phyloP scores from a whole-genome alignment of 2,329 filamentous ascomycete genomes.

The Curvularia verruculosa region DNA sequence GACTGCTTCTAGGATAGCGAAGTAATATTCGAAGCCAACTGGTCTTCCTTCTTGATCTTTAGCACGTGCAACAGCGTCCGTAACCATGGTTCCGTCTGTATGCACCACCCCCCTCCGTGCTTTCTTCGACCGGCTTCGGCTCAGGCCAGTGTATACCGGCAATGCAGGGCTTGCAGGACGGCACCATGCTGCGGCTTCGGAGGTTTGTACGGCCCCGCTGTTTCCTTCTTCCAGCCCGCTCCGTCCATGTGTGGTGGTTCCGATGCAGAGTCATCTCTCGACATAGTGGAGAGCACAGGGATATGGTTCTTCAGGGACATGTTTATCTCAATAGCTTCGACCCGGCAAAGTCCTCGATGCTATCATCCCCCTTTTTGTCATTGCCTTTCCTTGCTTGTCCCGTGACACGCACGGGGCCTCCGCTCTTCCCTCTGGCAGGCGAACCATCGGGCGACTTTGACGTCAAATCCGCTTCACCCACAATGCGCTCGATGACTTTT shows the following conservation, averaged over 20 bases:
- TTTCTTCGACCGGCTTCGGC: background rate
- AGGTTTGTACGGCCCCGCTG: background rate
- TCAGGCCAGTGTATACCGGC: background rate
- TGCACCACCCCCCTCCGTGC: background rate
- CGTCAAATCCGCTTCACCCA: slow-evolving; percentile 49
- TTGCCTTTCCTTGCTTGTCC: slow-evolving; percentile 20
- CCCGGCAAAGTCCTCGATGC: slow-evolving; percentile 45
- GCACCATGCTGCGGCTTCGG: background rate
- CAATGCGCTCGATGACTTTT: slow-evolving; percentile 80
- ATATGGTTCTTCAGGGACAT: background rate
- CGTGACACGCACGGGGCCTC: slow-evolving; percentile 20
- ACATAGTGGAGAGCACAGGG: background rate
- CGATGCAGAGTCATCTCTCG: background rate
- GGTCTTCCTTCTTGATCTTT: slow-evolving; percentile 14
- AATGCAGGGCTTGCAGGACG: background rate
- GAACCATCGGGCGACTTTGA: slow-evolving; percentile 40
- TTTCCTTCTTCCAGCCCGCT: background rate
- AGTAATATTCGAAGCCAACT: slow-evolving; percentile 34
- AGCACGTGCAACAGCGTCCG: background rate
- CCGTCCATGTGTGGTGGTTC: background rate
- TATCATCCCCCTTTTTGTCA: slow-evolving; percentile 34
- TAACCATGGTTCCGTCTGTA: background rate
- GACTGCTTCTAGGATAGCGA: slow-evolving; percentile 33
- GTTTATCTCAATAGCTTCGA: slow-evolving; percentile 36
- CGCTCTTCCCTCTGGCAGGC: slow-evolving; percentile 22